phyloP scores from a whole-genome alignment of 345 rosid genomes.

The Syzygium aromaticum region DNA sequence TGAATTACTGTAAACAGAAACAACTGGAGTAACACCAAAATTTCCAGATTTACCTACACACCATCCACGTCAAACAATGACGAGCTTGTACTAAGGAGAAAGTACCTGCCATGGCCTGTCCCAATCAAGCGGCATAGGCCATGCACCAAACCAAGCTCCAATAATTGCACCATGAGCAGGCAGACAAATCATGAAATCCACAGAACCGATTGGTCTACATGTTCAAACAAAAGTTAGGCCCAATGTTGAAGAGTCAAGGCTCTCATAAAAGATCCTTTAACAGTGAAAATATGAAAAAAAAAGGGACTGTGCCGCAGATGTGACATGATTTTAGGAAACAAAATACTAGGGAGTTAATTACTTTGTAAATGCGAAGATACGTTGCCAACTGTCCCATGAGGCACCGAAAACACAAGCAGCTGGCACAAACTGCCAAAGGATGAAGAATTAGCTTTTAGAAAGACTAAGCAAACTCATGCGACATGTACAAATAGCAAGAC shows the following conservation, averaged over 20 bases:
- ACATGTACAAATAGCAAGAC: background rate
- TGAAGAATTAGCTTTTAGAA: background rate
- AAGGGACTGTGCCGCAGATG: background rate
- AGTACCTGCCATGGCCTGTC: slow-evolving; percentile 98
- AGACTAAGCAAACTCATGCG: background rate
- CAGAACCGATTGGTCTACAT: slow-evolving; percentile 39
- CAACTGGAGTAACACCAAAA: background rate
- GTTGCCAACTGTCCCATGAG: slow-evolving; percentile 69
- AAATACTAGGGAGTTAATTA: slow-evolving; percentile 11
- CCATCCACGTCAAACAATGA: background rate
- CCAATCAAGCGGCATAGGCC: slow-evolving; percentile 99
- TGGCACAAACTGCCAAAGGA: slow-evolving; percentile 54
- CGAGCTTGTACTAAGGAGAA: background rate
- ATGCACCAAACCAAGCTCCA: slow-evolving; percentile 98
- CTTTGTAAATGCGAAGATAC: slow-evolving; percentile 51
- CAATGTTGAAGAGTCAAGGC: background rate
- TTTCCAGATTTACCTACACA: background rate
- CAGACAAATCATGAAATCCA: slow-evolving; percentile 60
- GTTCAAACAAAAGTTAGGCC: background rate
- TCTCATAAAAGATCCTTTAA: background rate
- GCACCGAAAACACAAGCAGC: slow-evolving; percentile 66
- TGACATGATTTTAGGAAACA: background rate
- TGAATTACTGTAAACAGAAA: background rate
- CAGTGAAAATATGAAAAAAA: background rate
- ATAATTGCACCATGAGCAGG: slow-evolving; percentile 76